These are phyloP conservation scores for Paxillus involutus DNA, from an alignment of 768 basidiomycete species.

Conservation along the genomic window DNA sequence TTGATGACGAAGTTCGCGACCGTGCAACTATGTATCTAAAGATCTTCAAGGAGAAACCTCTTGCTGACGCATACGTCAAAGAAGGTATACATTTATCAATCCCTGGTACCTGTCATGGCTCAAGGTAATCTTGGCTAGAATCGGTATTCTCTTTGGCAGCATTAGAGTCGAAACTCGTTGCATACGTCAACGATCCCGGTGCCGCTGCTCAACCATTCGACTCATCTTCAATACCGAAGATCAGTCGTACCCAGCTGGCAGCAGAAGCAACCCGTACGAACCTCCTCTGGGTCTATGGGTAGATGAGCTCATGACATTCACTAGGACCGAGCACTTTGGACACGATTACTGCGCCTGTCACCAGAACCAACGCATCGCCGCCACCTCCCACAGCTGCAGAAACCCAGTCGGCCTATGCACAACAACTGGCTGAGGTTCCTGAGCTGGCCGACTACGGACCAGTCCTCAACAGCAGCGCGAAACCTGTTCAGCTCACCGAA, in stretches of 20 bases:
- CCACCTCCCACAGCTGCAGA: slow-evolving; percentile 84
- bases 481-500: slow-evolving; percentile 85
- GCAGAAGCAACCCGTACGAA: slow-evolving; percentile 82
- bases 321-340: slow-evolving; percentile 85
- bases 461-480: slow-evolving; percentile 82
- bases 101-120: neutral
- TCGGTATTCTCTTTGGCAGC: slow-evolving; percentile 90
- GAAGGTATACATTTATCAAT: slow-evolving; percentile 62
- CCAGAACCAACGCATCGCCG: slow-evolving; percentile 57
- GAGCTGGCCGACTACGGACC: slow-evolving; percentile 85
- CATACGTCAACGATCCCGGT: slow-evolving; percentile 84
- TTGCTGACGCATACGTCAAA: slow-evolving; percentile 87
- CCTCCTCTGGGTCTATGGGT: neutral
- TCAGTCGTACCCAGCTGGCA: slow-evolving; percentile 90
- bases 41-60: slow-evolving; percentile 71
- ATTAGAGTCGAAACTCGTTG: slow-evolving; percentile 88
- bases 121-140: slow-evolving; percentile 49
- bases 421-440: slow-evolving; percentile 84
- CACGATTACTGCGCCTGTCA: slow-evolving; percentile 71
- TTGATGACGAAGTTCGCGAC: slow-evolving; percentile 98
- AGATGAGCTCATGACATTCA: slow-evolving; percentile 11
- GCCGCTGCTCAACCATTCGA: slow-evolving; percentile 81
- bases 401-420: slow-evolving; percentile 81
- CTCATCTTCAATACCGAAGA: slow-evolving; percentile 81
- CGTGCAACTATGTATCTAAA: slow-evolving; percentile 94